phyloP scores from a whole-genome alignment of 208 protist species.

The Trypanosoma vivax region DNA sequence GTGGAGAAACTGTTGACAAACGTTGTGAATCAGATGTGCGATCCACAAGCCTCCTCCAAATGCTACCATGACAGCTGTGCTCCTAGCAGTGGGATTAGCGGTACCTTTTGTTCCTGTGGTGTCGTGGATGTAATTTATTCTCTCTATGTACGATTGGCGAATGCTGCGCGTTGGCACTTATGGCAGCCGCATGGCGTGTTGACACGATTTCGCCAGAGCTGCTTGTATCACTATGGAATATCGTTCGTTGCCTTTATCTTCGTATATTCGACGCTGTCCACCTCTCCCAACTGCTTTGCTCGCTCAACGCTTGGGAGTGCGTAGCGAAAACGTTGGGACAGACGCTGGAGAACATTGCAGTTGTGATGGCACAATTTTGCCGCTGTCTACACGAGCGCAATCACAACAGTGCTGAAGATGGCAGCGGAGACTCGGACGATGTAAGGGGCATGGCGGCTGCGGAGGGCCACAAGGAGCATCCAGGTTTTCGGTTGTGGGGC shows the following conservation, averaged over 20 bases:
- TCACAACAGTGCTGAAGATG: not conserved
- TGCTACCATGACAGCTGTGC: not conserved
- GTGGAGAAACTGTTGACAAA: conserved; percentile 28
- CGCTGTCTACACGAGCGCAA: not conserved
- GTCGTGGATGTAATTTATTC: conserved; percentile 14
- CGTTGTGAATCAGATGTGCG: conserved; percentile 21
- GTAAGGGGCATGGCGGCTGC: not conserved
- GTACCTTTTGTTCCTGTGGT: too few relatives aligned
- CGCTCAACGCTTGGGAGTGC: not conserved
- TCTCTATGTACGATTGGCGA: conserved; percentile 24
- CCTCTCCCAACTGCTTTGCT: not conserved
- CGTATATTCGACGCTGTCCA: conserved; percentile 7
- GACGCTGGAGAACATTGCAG: conserved; percentile 16
- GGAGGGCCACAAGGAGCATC: too few relatives aligned
- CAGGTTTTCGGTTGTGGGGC: too few relatives aligned
- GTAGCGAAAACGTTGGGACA: not conserved
- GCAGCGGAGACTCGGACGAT: not conserved
- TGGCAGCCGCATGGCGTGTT: not conserved
- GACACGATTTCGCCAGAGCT: conserved; percentile 6
- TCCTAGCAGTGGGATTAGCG: not conserved
- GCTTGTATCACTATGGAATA: conserved; percentile 13
- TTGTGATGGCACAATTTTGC: conserved; percentile 20
- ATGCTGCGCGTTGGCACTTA: conserved; percentile 8
- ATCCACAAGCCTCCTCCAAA: not conserved
- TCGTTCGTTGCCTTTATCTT: conserved; percentile 3